These are phyloP conservation scores for Schizopora paradoxa DNA, from an alignment of 1,284 basidiomycete species.

Conservation along the genomic window DNA sequence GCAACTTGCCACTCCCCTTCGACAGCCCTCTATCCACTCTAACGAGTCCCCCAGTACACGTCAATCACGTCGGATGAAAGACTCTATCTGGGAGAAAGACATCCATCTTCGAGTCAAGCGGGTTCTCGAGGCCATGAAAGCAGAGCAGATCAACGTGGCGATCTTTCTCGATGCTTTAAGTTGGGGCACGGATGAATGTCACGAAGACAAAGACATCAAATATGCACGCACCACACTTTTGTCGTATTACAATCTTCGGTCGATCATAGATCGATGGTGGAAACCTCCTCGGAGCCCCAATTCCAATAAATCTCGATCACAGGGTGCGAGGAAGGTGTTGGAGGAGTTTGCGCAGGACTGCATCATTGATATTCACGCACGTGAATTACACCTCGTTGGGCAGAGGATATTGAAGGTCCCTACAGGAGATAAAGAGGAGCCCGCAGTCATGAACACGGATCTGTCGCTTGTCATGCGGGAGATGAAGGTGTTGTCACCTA, in stretches of 20 bases:
- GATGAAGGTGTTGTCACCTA: no score
- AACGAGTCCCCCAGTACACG: no score
- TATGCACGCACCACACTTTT: constrained; percentile 25
- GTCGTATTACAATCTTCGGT: constrained; percentile 24
- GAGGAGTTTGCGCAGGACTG: constrained; percentile 20
- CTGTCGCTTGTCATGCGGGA: no score
- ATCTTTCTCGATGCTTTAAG: constrained; percentile 30
- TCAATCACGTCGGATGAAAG: no score
- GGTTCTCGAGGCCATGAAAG: constrained; percentile 17
- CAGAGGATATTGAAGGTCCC: no score
- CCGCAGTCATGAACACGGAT: no score
- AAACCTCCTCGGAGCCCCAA: constrained; percentile 24
- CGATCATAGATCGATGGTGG: constrained; percentile 27
- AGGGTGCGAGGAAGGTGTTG: constrained; percentile 21
- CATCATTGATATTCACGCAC: constrained; percentile 17
- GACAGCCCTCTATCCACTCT: no score
- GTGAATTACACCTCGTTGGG: constrained; percentile 19
- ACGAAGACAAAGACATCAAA: constrained; percentile 19
- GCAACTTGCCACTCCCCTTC: no score
- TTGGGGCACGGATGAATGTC: constrained; percentile 28
- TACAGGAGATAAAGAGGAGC: no score
- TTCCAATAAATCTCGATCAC: constrained; percentile 15
- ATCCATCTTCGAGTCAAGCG: no score
- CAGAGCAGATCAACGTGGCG: constrained; percentile 21
- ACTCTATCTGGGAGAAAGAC: no score